Percentiles rank a stretch among this genome's conserved stretches.
Evolutionary conservation across 2,329 filamentous ascomycete genomes (phyloP).

Genomic region (Sphaerulina musiva): DNA sequence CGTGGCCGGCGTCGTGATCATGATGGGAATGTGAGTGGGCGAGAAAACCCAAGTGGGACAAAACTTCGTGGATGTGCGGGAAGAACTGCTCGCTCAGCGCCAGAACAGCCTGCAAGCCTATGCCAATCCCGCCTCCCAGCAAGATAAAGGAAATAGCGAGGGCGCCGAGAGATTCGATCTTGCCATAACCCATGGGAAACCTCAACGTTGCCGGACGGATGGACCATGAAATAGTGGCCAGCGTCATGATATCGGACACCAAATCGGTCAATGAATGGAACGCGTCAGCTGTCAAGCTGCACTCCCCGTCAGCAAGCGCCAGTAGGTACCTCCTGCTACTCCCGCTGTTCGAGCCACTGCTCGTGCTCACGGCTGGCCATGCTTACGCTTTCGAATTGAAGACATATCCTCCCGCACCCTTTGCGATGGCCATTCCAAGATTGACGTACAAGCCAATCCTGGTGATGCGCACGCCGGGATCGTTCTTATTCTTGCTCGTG

Average conservation of each 20-base stretch:
- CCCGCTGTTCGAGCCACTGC: not conserved
- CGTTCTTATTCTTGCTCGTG: conserved; percentile 74
- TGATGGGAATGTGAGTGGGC: conserved; percentile 55
- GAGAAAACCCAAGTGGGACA: conserved; percentile 40
- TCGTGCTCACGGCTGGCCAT: not conserved
- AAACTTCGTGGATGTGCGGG: conserved; percentile 40
- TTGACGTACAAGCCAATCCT: conserved; percentile 83
- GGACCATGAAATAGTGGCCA: conserved; percentile 91
- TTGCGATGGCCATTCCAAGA: conserved; percentile 86
- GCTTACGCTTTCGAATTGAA: conserved; percentile 74
- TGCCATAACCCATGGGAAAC: conserved; percentile 90
- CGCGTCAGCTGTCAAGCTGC: conserved; percentile 59
- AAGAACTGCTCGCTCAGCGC: conserved; percentile 49
- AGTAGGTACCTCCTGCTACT: not conserved
- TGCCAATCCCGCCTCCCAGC: conserved; percentile 81
- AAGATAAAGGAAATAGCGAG: conserved; percentile 89
- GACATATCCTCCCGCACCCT: conserved; percentile 83
- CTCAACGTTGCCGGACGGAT: conserved; percentile 73
- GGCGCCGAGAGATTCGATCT: conserved; percentile 92
- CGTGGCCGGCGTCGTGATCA: conserved; percentile 55
- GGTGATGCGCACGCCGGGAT: conserved; percentile 91
- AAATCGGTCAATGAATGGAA: conserved; percentile 94
- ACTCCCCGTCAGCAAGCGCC: conserved; percentile 1
- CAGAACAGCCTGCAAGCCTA: conserved; percentile 64
- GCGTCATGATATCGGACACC: conserved; percentile 86